Evolutionary conservation across 768 basidiomycete genomes (phyloP), one percentile per base, ranked within the genome.

Genomic region (Leccinum subtestaceum): DNA sequence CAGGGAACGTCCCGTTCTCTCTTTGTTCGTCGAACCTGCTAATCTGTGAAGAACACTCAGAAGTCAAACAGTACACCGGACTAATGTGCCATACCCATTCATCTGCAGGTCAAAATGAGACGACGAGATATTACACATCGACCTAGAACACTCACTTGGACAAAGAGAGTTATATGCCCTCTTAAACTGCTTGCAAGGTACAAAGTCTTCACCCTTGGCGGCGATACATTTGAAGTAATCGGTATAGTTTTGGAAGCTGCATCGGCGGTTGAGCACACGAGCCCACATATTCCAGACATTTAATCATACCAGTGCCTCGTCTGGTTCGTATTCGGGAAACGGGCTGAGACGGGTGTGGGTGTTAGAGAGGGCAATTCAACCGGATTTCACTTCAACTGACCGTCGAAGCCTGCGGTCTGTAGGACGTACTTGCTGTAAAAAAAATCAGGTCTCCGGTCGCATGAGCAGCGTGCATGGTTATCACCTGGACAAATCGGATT

Each of bases 111-210:
- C 19, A 45, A 40, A 55, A 56, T 65, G 1, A 68, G 57, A 38
- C 49, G 55, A 56, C 12, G 49, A 46, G 19, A 56, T 25, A 61
- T n/a, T n/a, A 43, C n/a, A 23, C 50, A 29, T 10, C 23, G 3
- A 31, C 3, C 12, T 8, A 50, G 25, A 40, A 17, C 13, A 87
- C 94, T 75, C 68, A 98, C 97, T 98, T 63, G 97, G 97, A 79
- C 97, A 99, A 60, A 98, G 85, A 45, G 95, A 94, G 80, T 93
- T 84, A 82, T 94, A 99, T 29, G 92, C 92, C 74, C 86, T 85
- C 80, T 90, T 91, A 86, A 99, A 99, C 76, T 97, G 95, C 80
- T 94, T 94, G 88, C 97, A 98, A 2, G 97, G 95, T n/a, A 88
- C 86, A 73, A 87, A 98, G 60, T 98, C 97, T 66, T 99, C 97